phyloP scores from a whole-genome alignment of 129 eudicot species.

The Lactuca sativa region DNA sequence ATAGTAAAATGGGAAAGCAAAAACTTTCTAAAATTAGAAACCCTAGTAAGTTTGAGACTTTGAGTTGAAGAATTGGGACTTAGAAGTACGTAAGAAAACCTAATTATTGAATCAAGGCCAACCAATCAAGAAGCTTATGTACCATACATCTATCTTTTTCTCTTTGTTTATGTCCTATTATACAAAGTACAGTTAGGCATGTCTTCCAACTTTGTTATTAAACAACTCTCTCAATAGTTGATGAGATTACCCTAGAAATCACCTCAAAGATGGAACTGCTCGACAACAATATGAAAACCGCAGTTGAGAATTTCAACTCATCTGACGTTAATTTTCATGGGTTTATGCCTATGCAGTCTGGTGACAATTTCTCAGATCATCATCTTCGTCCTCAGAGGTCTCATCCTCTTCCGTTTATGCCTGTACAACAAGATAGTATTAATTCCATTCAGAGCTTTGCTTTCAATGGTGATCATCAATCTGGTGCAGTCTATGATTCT shows the following conservation, averaged over 20 bases:
- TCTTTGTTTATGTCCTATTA: conserved; percentile 29
- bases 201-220: conserved; percentile 22
- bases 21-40: conserved; percentile 35
- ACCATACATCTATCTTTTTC: conserved; percentile 31
- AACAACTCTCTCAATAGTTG: conserved; percentile 25
- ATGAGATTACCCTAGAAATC: conserved; percentile 15
- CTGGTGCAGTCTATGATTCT: conserved; percentile 28
- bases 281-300: conserved; percentile 40
- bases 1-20: conserved; percentile 27
- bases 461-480: conserved; percentile 19
- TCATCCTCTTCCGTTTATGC: conserved; percentile 34
- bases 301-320: conserved; percentile 37
- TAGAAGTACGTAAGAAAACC: conserved; percentile 34
- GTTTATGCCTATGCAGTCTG: conserved; percentile 31
- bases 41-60: conserved; percentile 42
- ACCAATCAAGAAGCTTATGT: conserved; percentile 32
- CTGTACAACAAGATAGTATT: conserved; percentile 3
- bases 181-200: conserved; percentile 32
- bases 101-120: conserved; percentile 39
- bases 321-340: conserved; percentile 36
- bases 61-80: conserved; percentile 27
- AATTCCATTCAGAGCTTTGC: conserved; percentile 29
- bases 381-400: conserved; percentile 26
- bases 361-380: conserved; percentile 34
- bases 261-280: conserved; percentile 41